A percentile compares a stretch with the other conserved stretches of the same genome.
These are phyloP conservation scores for Coemansia sp. DNA, from an alignment of 192 early-diverging fungal species.

Conservation along the genomic window DNA sequence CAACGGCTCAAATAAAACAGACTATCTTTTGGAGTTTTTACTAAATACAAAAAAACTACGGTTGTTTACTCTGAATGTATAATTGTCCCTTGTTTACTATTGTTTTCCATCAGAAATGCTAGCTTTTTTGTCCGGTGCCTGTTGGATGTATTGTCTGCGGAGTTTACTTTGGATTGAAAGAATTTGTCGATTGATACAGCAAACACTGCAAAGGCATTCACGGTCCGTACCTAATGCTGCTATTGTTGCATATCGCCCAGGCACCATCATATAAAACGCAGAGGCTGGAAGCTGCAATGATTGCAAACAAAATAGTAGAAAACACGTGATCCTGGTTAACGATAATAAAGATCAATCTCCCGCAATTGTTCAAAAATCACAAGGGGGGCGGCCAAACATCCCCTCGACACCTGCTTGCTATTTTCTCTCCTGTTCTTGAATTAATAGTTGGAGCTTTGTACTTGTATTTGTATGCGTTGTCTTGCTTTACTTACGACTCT, in stretches of 20 bases:
- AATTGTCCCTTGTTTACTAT: not conserved
- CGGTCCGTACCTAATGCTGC: not conserved
- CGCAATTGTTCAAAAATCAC: too few species aligned
- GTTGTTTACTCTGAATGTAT: not conserved
- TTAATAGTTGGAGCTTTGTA: too few species aligned
- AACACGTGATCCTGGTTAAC: too few species aligned
- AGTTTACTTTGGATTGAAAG: not conserved
- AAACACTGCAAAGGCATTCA: not conserved
- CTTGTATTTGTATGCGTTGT: too few species aligned
- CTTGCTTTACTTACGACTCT: too few species aligned
- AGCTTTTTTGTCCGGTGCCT: not conserved
- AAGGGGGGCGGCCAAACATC: too few species aligned
- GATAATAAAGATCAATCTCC: too few species aligned
- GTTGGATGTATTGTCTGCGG: not conserved
- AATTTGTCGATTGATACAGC: not conserved
- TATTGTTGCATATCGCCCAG: not conserved
- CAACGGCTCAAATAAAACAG: not conserved
- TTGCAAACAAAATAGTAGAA: too few species aligned
- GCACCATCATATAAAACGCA: not conserved
- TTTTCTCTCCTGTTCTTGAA: too few species aligned
- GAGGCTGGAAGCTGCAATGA: too few species aligned
- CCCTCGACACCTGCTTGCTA: too few species aligned
- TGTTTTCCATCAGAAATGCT: not conserved
- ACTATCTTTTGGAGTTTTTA: not conserved
- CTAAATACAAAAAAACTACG: not conserved